Evolutionary conservation across 176 grass and related monocot species (phyloP), one percentile per base, ranked within the genome.

Genomic region (Alopecurus myosuroides): DNA sequence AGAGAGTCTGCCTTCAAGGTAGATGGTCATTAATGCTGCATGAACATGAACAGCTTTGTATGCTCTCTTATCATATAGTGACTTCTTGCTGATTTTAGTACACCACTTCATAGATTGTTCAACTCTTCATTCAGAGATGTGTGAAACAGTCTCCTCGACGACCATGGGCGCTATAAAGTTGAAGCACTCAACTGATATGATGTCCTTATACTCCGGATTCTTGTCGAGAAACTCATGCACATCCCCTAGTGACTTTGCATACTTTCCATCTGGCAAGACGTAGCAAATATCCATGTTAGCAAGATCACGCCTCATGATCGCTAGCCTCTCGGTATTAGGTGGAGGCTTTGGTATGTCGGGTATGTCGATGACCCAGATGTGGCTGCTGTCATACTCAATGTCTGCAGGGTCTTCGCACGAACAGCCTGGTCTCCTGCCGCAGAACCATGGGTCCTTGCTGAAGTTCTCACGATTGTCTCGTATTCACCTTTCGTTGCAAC

Each of bases 201-300:
- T 80, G 36, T 74, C 64, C 36, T 87, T 91, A 66, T 97, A 97
- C 70, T 94, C 65, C 36, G 90, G 92, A 80, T 89, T 29, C 29
- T 86, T 81, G 77, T 91, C 85, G 13, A 94, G 81, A 85, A 97
- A 94, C 85, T 92, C 94, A 19, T 77, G 88, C 34, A 97, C 83
- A 7, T 92, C 94, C 64, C 42, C 82, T 2, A 78, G 17, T 58
- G 90, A 85, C 72, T 88, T 94, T 67, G 55, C 79, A 73, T 70
- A 77, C 77, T 92, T 94, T 23, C 94, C 92, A 44, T 97, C 92
- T 18, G 94, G 94, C 90, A 97, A 87, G 71, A 91, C 62, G 77
- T 94, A 94, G 50, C 86, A 86, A 19, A 81, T 84, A 81, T 97
- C 94, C 83, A 94, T 83, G 88, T 97, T 94, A 58, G 86, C 87